Percentiles rank a stretch among this genome's conserved stretches.
Conservation (phyloP, 2,329 filamentous ascomycete species). For the Calonectria pseudoturangicola region DNA sequence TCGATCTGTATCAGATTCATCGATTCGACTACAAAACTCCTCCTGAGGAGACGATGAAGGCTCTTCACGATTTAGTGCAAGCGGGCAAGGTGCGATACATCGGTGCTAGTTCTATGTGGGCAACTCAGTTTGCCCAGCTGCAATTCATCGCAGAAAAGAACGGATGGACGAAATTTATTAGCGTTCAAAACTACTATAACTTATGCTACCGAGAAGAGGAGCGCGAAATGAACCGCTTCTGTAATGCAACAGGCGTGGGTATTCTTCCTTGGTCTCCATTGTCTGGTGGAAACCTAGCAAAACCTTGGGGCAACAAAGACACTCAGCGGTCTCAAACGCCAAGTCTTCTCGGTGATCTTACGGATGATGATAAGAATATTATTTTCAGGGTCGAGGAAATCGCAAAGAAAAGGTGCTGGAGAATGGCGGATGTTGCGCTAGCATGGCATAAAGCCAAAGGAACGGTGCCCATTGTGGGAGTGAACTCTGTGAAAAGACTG, state of each 20-base stretch:
- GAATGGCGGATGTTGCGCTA: no score
- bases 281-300: background rate
- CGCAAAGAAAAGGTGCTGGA: no score
- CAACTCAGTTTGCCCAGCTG: conserved; percentile 67
- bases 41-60: conserved; percentile 74
- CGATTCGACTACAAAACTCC: conserved; percentile 67
- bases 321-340: no score
- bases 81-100: conserved; percentile 75
- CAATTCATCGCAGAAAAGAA: conserved; percentile 72
- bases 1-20: conserved; percentile 74
- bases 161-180: conserved; percentile 74
- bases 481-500: no score
- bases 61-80: conserved; percentile 73
- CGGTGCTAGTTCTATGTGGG: conserved; percentile 67
- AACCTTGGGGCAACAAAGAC: background rate
- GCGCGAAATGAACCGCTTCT: conserved; percentile 65
- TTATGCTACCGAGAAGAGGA: conserved; percentile 76
- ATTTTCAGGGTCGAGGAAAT: no score
- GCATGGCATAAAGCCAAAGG: no score
- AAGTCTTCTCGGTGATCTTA: no score
- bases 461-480: no score
- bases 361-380: no score
- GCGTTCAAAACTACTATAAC: conserved; percentile 75
- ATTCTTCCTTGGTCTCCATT: conserved; percentile 49
- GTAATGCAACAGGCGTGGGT: conserved; percentile 57